phyloP scores from a whole-genome alignment of 2,329 filamentous ascomycete genomes.

The Aspergillus spinulosporus region DNA sequence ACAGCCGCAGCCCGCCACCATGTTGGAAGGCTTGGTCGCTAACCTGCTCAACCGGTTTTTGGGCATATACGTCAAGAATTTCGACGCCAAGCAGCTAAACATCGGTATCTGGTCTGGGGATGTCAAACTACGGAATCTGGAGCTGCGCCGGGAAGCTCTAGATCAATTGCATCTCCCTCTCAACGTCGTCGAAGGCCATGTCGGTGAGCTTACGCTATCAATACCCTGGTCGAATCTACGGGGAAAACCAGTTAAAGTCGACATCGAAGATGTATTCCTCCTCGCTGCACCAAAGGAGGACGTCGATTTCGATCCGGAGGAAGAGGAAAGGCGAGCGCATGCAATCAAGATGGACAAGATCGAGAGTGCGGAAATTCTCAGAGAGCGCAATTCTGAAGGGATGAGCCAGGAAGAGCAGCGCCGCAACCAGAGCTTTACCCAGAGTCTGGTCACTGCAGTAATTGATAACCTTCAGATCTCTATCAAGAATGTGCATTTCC shows the following conservation, averaged over 20 bases:
- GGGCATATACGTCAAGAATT: slow-evolving; percentile 99
- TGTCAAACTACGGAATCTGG: slow-evolving; percentile 89
- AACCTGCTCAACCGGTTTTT: slow-evolving; percentile 98
- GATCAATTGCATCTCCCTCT: slow-evolving; percentile 96
- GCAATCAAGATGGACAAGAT: slow-evolving; percentile 99
- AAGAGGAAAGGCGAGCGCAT: slow-evolving; percentile 83
- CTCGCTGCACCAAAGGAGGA: slow-evolving; percentile 95
- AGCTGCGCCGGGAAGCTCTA: slow-evolving; percentile 89
- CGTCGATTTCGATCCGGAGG: slow-evolving; percentile 85
- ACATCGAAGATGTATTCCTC: slow-evolving; percentile 95
- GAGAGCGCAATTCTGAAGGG: slow-evolving; percentile 87
- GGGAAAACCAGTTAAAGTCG: slow-evolving; percentile 89
- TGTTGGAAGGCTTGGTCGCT: slow-evolving; percentile 96
- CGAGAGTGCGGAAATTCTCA: slow-evolving; percentile 90
- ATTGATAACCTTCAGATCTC: slow-evolving; percentile 98
- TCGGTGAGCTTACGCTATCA: slow-evolving; percentile 84
- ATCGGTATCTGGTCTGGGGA: slow-evolving; percentile 99
- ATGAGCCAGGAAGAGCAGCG: slow-evolving; percentile 94
- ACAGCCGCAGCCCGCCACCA: slow-evolving; percentile 66
- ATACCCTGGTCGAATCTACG: slow-evolving; percentile 98
- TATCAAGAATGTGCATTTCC: slow-evolving; percentile 96
- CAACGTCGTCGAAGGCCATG: slow-evolving; percentile 92
- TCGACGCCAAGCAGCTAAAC: slow-evolving; percentile 95
- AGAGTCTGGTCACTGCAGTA: slow-evolving; percentile 92
- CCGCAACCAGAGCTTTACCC: slow-evolving; percentile 96